Evolutionary conservation across 495 filamentous ascomycete genomes (phyloP), one percentile per base, ranked within the genome.

Genomic region (Penicillium cataractarum): DNA sequence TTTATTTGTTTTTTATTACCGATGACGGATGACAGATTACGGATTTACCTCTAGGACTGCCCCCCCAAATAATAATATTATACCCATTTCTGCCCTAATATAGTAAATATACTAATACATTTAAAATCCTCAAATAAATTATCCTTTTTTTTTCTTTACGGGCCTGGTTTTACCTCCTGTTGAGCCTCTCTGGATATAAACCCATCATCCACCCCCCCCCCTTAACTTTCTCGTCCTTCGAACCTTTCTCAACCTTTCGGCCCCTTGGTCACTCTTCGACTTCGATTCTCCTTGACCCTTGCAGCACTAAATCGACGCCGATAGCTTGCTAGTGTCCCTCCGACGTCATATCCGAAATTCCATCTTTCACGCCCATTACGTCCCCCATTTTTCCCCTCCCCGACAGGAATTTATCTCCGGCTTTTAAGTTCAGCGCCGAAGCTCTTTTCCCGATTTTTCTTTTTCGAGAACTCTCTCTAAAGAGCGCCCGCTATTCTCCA

Each of bases 111-210:
- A 26, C 17, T 24, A 15, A n/a, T n/a, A n/a, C 0, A 24, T 46
- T 46, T 22, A 9, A 22, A 22, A 29, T 26, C 21, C 24, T 29
- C 26, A 15, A 50, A 50, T 50, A 29, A 44, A 46, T 46, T 46
- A 50, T 50, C 3, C 12, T 50, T 50, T 27, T 49, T 49, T 49
- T 21, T 49, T 42, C 13, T 46, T 21, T 22, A 46, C 22, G 46
- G 46, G 46, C 24, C 29, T 50, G 13, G 35, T 68, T 54, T 66
- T 60, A 44, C 48, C 53, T 46, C 55, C 62, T 57, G 56, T 64
- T 66, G 58, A 69, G 63, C 61, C 60, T 71, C 60, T 71, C 58
- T 69, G 27, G 49, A 65, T 71, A 69, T 69, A 69, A 69, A 67
- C 59, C 62, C 19, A 52, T 52, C 49, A 13, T 17, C 7, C 0